These are phyloP conservation scores for Glycine latifolia DNA, from an alignment of 306 rosid genomes.

Conservation along the genomic window DNA sequence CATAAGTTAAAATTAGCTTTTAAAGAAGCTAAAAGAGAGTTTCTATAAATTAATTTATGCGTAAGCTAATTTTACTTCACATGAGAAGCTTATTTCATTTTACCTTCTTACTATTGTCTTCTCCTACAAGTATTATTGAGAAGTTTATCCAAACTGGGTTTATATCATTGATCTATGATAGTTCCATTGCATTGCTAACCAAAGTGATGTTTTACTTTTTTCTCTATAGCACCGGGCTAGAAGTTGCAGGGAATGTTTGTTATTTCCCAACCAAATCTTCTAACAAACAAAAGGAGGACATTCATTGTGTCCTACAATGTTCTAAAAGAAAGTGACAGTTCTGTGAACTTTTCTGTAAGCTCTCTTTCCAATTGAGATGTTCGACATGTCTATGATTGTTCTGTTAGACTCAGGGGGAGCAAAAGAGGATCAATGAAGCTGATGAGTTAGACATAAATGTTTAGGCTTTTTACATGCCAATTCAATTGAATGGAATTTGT, in stretches of 20 bases:
- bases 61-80: too few species aligned
- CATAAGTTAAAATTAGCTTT: not conserved
- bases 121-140: not conserved
- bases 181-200: constrained; percentile 8
- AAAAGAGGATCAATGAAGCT: constrained; percentile 66
- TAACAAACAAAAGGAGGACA: constrained; percentile 72
- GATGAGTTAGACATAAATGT: too few species aligned
- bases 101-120: too few species aligned
- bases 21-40: not conserved
- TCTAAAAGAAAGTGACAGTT: constrained; percentile 50
- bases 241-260: constrained; percentile 64
- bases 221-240: constrained; percentile 52
- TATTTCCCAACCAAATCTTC: constrained; percentile 64
- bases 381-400: constrained; percentile 64
- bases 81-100: too few species aligned
- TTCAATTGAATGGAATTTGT: too few species aligned
- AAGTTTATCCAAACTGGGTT: not conserved
- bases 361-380: constrained; percentile 80
- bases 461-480: too few species aligned
- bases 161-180: not conserved
- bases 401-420: too few species aligned
- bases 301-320: constrained; percentile 61
- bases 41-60: not conserved
- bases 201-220: not conserved
- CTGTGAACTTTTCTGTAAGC: constrained; percentile 68